phyloP scores from a whole-genome alignment of 2,329 filamentous ascomycete species.

The Clonostachys rosea region DNA sequence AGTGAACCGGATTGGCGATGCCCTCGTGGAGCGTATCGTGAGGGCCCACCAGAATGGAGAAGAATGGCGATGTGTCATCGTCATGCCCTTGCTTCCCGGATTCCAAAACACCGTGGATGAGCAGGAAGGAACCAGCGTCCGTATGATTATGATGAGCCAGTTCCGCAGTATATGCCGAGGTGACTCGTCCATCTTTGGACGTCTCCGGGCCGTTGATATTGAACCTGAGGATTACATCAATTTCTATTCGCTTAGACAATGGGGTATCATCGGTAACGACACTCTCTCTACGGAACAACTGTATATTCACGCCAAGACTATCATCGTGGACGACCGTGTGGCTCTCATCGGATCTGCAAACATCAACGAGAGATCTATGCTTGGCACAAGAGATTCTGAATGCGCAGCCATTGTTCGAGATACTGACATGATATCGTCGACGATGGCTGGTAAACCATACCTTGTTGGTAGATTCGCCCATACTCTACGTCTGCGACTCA shows the following conservation, averaged over 20 bases:
- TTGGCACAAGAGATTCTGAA: conserved; percentile 89
- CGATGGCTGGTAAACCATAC: conserved; percentile 87
- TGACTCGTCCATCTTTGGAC: conserved; percentile 85
- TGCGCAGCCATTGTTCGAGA: conserved; percentile 86
- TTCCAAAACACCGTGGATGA: conserved; percentile 96
- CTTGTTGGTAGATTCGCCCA: conserved; percentile 90
- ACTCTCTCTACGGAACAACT: conserved; percentile 89
- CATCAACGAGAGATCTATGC: conserved; percentile 96
- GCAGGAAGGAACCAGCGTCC: conserved; percentile 89
- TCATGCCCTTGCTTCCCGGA: conserved; percentile 96
- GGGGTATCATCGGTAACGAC: conserved; percentile 86
- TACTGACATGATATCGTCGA: conserved; percentile 86
- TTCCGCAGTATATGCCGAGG: conserved; percentile 94
- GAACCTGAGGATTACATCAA: conserved; percentile 93
- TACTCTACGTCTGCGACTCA: conserved; percentile 84
- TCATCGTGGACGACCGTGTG: conserved; percentile 90
- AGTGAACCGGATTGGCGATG: conserved; percentile 90
- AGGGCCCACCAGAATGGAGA: conserved; percentile 79
- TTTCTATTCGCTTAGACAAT: conserved; percentile 88
- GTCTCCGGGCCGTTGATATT: conserved; percentile 73
- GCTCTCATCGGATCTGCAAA: conserved; percentile 96
- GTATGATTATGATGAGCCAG: conserved; percentile 95
- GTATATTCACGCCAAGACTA: conserved; percentile 96
- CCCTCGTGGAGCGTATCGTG: conserved; percentile 86
- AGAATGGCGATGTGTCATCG: conserved; percentile 82